A percentile compares a stretch with the other conserved stretches of the same genome.
Conservation (phyloP, 495 filamentous ascomycete genomes). For the Xylaria longipes region DNA sequence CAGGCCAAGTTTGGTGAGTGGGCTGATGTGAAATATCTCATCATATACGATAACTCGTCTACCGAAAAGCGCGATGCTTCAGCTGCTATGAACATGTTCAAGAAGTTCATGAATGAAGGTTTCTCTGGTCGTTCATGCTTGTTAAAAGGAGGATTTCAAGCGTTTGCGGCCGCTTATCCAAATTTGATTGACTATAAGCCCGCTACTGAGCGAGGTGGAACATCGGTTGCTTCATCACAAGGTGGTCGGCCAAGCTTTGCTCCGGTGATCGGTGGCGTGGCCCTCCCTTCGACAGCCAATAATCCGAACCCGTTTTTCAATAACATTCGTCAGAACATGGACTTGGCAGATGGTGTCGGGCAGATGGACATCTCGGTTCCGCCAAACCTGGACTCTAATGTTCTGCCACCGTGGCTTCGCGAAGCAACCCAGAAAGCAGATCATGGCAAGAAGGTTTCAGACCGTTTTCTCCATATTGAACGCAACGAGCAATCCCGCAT, state of each 20-base stretch:
- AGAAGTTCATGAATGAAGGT: constrained; percentile 87
- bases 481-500: constrained; percentile 86
- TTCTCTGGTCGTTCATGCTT: constrained; percentile 78
- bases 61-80: constrained; percentile 76
- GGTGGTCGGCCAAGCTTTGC: constrained; percentile 58
- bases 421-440: constrained; percentile 69
- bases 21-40: constrained; percentile 73
- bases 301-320: constrained; percentile 89
- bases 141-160: constrained; percentile 65
- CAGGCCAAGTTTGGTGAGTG: constrained; percentile 78
- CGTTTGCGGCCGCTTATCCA: constrained; percentile 56
- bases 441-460: constrained; percentile 78
- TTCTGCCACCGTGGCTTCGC: constrained; percentile 79
- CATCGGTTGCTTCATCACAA: constrained; percentile 47
- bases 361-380: constrained; percentile 83
- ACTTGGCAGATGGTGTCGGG: constrained; percentile 90
- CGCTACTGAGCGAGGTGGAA: constrained; percentile 46
- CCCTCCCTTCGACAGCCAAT: constrained; percentile 71
- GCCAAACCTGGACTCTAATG: constrained; percentile 56
- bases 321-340: constrained; percentile 97
- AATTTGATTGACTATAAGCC: constrained; percentile 55
- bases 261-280: constrained; percentile 86
- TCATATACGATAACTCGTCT: constrained; percentile 86
- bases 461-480: constrained; percentile 85
- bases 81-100: constrained; percentile 81